A percentile compares a stretch with the other conserved stretches of the same genome.
Evolutionary conservation across 2,329 filamentous ascomycete species (phyloP).

Genomic region (Curvularia sp.): DNA sequence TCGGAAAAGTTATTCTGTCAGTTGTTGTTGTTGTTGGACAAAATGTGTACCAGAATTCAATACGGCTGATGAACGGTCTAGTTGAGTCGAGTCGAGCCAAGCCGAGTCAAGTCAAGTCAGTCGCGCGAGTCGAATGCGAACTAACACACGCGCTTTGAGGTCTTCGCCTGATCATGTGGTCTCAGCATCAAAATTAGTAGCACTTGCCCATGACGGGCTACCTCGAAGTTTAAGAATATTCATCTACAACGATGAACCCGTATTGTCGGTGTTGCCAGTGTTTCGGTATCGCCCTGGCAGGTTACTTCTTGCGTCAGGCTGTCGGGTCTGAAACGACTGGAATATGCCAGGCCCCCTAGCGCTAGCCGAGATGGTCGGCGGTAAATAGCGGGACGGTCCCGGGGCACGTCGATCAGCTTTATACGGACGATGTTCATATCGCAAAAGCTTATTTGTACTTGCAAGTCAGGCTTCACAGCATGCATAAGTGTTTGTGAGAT

Average conservation of each 20-base stretch:
- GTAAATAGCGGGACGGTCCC: constrained; percentile 11
- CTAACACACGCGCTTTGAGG: not conserved
- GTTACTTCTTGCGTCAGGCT: constrained; percentile 12
- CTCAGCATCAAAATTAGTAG: not conserved
- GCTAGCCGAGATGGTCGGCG: constrained; percentile 5
- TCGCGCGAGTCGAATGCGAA: not conserved
- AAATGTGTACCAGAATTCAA: not conserved
- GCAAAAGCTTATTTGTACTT: constrained; percentile 12
- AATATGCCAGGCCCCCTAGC: constrained; percentile 1
- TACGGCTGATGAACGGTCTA: not conserved
- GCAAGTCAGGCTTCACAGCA: not conserved
- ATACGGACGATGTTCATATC: constrained; percentile 2
- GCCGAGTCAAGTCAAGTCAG: not conserved
- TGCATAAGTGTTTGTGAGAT: not conserved
- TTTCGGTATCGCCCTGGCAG: constrained; percentile 6
- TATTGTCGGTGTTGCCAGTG: constrained; percentile 6
- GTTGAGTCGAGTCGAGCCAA: not conserved
- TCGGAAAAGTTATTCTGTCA: not conserved
- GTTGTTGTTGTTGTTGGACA: not conserved
- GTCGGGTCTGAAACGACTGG: constrained; percentile 13
- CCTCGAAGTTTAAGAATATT: not conserved
- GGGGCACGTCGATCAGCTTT: constrained; percentile 11
- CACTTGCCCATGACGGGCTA: not conserved
- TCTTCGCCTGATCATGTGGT: not conserved
- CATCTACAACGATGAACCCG: constrained; percentile 8